Base-by-base conservation (phyloP, 805 yeast species). In the Zygosaccharomyces lentus region DNA sequence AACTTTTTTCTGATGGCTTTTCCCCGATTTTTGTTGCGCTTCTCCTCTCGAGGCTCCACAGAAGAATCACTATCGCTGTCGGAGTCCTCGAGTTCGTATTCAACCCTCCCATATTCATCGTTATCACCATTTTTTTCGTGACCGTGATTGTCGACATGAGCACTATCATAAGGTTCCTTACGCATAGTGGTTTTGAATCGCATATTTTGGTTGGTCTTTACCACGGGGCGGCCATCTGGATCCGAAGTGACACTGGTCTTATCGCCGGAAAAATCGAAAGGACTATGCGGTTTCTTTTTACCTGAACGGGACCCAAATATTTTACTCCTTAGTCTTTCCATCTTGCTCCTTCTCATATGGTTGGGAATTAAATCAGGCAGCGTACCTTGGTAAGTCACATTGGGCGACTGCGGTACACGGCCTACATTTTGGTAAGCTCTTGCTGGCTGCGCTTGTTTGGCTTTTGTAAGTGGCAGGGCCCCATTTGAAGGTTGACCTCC, bases 161-260 rank as follows among this genome's bases (percentile, higher is more conserved):
- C 38, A 4, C 48, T 32, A 19, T 48, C 49, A 16, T 36, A 30
- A n/a, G 46, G 47, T 24, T 43, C 47, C 15, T 54, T 49, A 25
- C 67, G 53, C 64, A 63, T 58, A 1, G 66, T 63, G 2, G 61
- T 57, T 41, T 54, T 60, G 27, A 63, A 52, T 37, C 49, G 55
- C 34, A 50, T 23, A 27, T 46, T 46, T 25, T 49, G 45, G 17
- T 46, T 49, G 7, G 50, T 46, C 16, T 47, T 46, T 6, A 49
- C 53, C 15, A 49, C 49, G 12, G 53, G 46, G 16, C 50, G 39
- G 4, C 53, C 53, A 9, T 46, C 46, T 24, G 42, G 43, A 34
- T 49, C 45, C 7, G 50, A 42, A 17, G 47, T 49, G 7, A 46
- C 44, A 31, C 49, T 34, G 9, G 52, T 41, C 16, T 32, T 46